These are phyloP conservation scores for Cantharellus cinnabarinus DNA, from an alignment of 768 basidiomycete genomes.

Conservation along the genomic window DNA sequence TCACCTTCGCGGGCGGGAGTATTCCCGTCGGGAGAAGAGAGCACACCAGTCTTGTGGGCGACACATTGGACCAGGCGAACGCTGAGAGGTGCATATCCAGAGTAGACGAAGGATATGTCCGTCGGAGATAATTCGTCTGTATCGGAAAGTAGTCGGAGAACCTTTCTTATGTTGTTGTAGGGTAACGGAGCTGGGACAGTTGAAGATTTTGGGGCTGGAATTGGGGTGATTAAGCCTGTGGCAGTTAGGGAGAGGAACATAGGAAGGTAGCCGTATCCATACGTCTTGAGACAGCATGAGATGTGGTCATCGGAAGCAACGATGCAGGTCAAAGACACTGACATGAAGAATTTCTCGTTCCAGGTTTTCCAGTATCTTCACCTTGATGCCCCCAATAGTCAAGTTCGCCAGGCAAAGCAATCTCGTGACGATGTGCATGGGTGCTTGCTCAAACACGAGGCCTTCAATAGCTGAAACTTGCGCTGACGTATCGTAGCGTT, in stretches of 20 bases:
- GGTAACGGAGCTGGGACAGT: slow-evolving; percentile 40
- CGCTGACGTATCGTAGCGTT: slow-evolving; percentile 63
- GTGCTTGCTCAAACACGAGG: slow-evolving; percentile 68
- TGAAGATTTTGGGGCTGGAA: slow-evolving; percentile 32
- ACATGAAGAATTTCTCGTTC: slow-evolving; percentile 85
- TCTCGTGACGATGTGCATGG: slow-evolving; percentile 58
- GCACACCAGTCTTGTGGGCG: slow-evolving; percentile 74
- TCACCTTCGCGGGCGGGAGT: background rate
- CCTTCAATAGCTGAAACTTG: slow-evolving; percentile 84
- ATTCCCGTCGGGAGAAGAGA: slow-evolving; percentile 15
- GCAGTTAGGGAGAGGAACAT: slow-evolving; percentile 20
- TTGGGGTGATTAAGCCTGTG: slow-evolving; percentile 32
- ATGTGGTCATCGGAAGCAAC: background rate
- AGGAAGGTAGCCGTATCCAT: slow-evolving; percentile 35
- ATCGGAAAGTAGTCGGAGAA: slow-evolving; percentile 80
- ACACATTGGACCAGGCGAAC: slow-evolving; percentile 82
- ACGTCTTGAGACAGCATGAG: slow-evolving; percentile 21
- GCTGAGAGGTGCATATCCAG: slow-evolving; percentile 88
- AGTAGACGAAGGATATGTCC: slow-evolving; percentile 91
- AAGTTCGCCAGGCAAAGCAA: slow-evolving; percentile 75
- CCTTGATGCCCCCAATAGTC: slow-evolving; percentile 68
- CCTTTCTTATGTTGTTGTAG: slow-evolving; percentile 54
- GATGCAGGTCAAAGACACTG: slow-evolving; percentile 13
- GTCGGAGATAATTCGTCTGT: slow-evolving; percentile 47
- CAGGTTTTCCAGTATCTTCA: slow-evolving; percentile 64